Evolutionary conservation across 805 yeast species (phyloP).

Genomic region (Maudiozyma serrabonitensis): DNA sequence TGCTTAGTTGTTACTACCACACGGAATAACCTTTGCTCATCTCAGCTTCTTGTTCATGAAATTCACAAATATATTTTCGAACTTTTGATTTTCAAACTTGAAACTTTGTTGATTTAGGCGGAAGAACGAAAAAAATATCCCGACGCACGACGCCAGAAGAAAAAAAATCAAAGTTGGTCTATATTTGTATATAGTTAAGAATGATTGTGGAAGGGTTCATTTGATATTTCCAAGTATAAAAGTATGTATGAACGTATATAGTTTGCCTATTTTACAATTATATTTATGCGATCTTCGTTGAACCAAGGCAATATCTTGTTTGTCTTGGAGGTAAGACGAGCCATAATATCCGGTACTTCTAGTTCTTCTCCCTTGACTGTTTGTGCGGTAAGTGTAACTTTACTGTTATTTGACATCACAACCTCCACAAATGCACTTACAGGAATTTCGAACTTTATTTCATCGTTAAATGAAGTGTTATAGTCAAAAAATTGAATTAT

Average conservation of each 20-base stretch:
- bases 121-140: background rate
- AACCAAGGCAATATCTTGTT: conserved; percentile 15
- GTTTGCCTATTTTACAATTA: background rate
- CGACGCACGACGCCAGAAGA: background rate
- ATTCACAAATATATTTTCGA: background rate
- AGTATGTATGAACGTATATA: no score
- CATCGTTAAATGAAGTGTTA: conserved; percentile 9
- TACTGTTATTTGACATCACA: background rate
- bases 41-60: background rate
- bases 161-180: background rate
- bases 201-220: no score
- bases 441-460: conserved; percentile 8
- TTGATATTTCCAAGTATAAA: no score
- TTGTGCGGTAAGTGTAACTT: conserved; percentile 2
- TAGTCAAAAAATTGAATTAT: conserved; percentile 10
- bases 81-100: background rate
- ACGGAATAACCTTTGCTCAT: background rate
- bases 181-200: no score
- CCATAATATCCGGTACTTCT: conserved; percentile 2
- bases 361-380: conserved; percentile 3
- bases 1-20: background rate
- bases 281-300: conserved; percentile 5
- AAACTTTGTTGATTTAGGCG: conserved; percentile 1
- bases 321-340: conserved; percentile 7
- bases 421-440: conserved; percentile 9